phyloP scores from a whole-genome alignment of 1,284 basidiomycete species.

The Microstroma glucosiphilum region DNA sequence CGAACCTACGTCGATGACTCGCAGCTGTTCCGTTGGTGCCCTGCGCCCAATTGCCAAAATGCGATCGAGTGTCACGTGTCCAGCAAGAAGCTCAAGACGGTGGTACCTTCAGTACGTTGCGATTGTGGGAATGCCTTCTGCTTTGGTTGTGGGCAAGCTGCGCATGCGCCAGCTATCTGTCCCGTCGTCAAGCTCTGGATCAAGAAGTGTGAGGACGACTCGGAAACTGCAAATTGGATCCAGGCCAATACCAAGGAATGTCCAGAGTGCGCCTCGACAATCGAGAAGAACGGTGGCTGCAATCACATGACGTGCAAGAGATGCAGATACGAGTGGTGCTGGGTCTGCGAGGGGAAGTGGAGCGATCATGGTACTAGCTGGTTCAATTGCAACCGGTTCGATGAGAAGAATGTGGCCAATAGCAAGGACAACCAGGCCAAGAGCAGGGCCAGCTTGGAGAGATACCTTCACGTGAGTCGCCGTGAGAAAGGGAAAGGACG shows the following conservation, averaged over 20 bases:
- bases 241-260: conserved; percentile 99
- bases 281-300: conserved; percentile 99
- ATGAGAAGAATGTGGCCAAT: conserved; percentile 82
- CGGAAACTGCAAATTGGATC: conserved; percentile 94
- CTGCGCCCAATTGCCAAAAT: conserved; percentile 62
- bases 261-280: conserved; percentile 79
- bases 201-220: conserved; percentile 94
- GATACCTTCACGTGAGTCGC: conserved; percentile 84
- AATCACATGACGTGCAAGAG: conserved; percentile 47
- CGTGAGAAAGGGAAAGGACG: background rate
- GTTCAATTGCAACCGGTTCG: conserved; percentile 97
- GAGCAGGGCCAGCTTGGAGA: conserved; percentile 79
- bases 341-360: conserved; percentile 76
- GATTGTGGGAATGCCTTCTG: conserved; percentile 64
- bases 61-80: conserved; percentile 78
- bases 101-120: conserved; percentile 86
- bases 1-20: conserved; percentile 85
- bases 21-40: conserved; percentile 82
- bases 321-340: conserved; percentile 58
- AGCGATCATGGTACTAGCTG: conserved; percentile 92
- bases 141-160: conserved; percentile 53
- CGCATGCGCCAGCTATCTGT: conserved; percentile 88
- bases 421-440: conserved; percentile 63
- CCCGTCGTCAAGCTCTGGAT: conserved; percentile 84
- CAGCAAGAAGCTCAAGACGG: conserved; percentile 56